Conservation (phyloP, 768 basidiomycete genomes). For the Agrocybe praecox region DNA sequence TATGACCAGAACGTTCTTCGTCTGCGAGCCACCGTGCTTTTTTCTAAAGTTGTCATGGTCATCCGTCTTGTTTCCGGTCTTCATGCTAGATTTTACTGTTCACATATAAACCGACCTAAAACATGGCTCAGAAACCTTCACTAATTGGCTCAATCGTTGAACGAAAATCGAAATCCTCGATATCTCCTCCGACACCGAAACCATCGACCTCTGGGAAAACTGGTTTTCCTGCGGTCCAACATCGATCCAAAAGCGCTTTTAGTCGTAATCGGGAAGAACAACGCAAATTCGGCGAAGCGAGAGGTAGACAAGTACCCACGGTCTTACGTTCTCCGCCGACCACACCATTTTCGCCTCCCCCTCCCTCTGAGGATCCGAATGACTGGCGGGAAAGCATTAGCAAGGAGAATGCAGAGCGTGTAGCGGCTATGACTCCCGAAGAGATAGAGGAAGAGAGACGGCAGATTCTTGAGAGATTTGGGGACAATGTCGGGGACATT, state of each 20-base stretch:
- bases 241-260: slow-evolving; percentile 69
- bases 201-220: slow-evolving; percentile 32
- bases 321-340: slow-evolving; percentile 9
- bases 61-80: background rate
- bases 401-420: slow-evolving; percentile 62
- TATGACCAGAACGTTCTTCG: background rate
- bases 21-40: background rate
- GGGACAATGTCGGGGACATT: slow-evolving; percentile 62
- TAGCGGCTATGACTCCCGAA: slow-evolving; percentile 70
- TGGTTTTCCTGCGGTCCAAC: slow-evolving; percentile 67
- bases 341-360: background rate
- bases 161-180: slow-evolving; percentile 39
- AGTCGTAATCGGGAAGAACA: slow-evolving; percentile 46
- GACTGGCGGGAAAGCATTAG: slow-evolving; percentile 61
- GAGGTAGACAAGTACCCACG: slow-evolving; percentile 30
- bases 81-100: background rate
- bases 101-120: background rate
- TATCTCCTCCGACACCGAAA: slow-evolving; percentile 26
- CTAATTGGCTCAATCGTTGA: slow-evolving; percentile 51
- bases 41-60: background rate
- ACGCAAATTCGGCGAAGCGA: slow-evolving; percentile 21
- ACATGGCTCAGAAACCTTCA: slow-evolving; percentile 20
- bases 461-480: slow-evolving; percentile 75
- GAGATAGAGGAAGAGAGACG: slow-evolving; percentile 67
- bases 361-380: slow-evolving; percentile 18